Conservation (phyloP, 495 filamentous ascomycete genomes). For the Bacidia rubella region DNA sequence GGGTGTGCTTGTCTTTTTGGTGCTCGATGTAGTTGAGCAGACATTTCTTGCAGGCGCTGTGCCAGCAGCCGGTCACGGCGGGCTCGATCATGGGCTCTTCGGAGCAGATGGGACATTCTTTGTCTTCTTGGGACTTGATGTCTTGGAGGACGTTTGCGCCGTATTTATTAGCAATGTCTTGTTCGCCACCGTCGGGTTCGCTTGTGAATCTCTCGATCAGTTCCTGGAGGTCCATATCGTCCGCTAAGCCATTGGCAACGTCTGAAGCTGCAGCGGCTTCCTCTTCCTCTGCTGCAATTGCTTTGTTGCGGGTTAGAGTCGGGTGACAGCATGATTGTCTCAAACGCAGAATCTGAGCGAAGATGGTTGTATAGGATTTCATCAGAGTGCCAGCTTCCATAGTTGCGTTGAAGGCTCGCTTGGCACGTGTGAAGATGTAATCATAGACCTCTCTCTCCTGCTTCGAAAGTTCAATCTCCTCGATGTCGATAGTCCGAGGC, state of each 20-base stretch:
- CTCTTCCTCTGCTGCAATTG: conserved; percentile 76
- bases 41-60: conserved; percentile 89
- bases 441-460: conserved; percentile 85
- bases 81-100: conserved; percentile 93
- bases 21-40: conserved; percentile 76
- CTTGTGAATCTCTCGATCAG: conserved; percentile 72
- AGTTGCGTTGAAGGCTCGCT: conserved; percentile 68
- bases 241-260: conserved; percentile 62
- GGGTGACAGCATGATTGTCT: conserved; percentile 94
- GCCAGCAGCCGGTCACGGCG: conserved; percentile 90
- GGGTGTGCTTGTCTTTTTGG: conserved; percentile 58
- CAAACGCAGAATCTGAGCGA: conserved; percentile 89
- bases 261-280: conserved; percentile 71
- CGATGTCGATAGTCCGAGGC: conserved; percentile 64
- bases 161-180: conserved; percentile 41
- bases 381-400: conserved; percentile 84
- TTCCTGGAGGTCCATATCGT: conserved; percentile 89
- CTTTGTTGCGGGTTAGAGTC: conserved; percentile 69
- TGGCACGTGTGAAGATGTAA: conserved; percentile 70
- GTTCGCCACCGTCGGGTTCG: conserved; percentile 44
- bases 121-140: conserved; percentile 74
- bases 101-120: conserved; percentile 88
- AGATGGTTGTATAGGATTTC: conserved; percentile 89
- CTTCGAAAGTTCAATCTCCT: conserved; percentile 71
- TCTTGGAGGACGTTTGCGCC: conserved; percentile 77